Evolutionary conservation across 192 early-diverging fungal genomes (phyloP), one percentile per base, ranked within the genome.

Genomic region (Backusella tarrabulga): DNA sequence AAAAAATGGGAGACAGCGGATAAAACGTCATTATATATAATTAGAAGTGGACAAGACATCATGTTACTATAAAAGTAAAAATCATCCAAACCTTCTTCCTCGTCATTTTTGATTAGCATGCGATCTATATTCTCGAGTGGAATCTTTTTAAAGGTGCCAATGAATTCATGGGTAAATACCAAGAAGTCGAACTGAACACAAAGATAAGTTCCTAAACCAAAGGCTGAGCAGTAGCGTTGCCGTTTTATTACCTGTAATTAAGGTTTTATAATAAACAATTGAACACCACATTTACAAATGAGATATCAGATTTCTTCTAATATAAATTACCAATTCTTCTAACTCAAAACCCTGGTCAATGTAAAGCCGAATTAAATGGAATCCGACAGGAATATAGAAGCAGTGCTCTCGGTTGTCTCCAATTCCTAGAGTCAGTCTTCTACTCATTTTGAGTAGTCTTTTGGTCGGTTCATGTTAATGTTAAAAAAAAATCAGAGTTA

Each of bases 81-180:
- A 63, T 3, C n/a, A 2, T 71, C 19, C 12, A 50, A 34, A 52
- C 72, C 44, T 26, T 60, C 54, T 17, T 73, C 21, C 40, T 68
- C 40, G 35, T 71, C 7, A 29, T 68, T 66, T 3, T 44, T 34
- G 2, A 29, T 21, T 23, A 66, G n/a, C 76, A 78, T 81, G 23
- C 21, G 72, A 72, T 92, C 87, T 56, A 87, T 78, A 15, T 83
- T 71, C 7, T 83, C 75, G 46, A 80, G 80, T 14, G 90, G 88
- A 1, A 92, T 85, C 74, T 95, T 95, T 21, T 90, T 87, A 56
- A 97, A 85, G 0, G 94, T 92, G 6, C 92, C 93, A 72, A 97
- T 91, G 50, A 94, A 98, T 82, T 97, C 96, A 81, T 98, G 96
- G 11, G 95, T 95, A 75, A 98, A 96, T 84, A 95, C 94, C 73